A percentile compares a stretch with the other conserved stretches of the same genome.
These are phyloP conservation scores for Aspergillus spinulosporus DNA, from an alignment of 2,329 filamentous ascomycete species.

Conservation along the genomic window DNA sequence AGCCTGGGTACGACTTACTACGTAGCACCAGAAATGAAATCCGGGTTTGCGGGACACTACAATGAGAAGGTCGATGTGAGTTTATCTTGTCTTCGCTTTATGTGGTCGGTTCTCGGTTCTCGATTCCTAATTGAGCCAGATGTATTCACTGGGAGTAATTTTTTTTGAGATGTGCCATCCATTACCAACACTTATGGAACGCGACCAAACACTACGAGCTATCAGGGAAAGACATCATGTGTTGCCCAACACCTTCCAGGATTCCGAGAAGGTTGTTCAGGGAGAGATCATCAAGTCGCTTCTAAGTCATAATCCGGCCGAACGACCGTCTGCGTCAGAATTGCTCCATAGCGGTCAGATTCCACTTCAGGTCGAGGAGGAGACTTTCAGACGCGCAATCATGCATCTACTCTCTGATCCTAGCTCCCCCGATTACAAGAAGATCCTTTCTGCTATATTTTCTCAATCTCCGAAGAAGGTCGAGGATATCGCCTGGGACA, in stretches of 20 bases:
- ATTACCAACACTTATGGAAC: constrained; percentile 63
- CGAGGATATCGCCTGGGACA: constrained; percentile 78
- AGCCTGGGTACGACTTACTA: constrained; percentile 81
- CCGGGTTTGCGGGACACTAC: constrained; percentile 72
- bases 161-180: constrained; percentile 94
- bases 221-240: constrained; percentile 67
- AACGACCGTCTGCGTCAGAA: constrained; percentile 78
- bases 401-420: constrained; percentile 74
- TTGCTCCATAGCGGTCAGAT: constrained; percentile 83
- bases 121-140: constrained; percentile 44
- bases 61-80: constrained; percentile 87
- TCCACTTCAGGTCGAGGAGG: constrained; percentile 88
- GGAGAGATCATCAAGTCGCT: constrained; percentile 76
- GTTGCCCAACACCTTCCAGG: constrained; percentile 72
- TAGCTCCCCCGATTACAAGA: constrained; percentile 82
- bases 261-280: constrained; percentile 67
- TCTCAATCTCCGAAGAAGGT: constrained; percentile 72
- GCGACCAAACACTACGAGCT: constrained; percentile 64
- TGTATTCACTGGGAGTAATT: constrained; percentile 96
- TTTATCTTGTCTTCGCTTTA: constrained; percentile 18
- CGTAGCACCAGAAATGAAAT: constrained; percentile 86
- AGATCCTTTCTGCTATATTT: constrained; percentile 85
- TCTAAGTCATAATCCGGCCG: constrained; percentile 76
- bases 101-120: not conserved
- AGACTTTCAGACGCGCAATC: constrained; percentile 80